Percentiles rank a stretch among this genome's conserved stretches.
These are phyloP conservation scores for Monosporascus sp. DNA, from an alignment of 2,329 filamentous ascomycete species.

Conservation along the genomic window DNA sequence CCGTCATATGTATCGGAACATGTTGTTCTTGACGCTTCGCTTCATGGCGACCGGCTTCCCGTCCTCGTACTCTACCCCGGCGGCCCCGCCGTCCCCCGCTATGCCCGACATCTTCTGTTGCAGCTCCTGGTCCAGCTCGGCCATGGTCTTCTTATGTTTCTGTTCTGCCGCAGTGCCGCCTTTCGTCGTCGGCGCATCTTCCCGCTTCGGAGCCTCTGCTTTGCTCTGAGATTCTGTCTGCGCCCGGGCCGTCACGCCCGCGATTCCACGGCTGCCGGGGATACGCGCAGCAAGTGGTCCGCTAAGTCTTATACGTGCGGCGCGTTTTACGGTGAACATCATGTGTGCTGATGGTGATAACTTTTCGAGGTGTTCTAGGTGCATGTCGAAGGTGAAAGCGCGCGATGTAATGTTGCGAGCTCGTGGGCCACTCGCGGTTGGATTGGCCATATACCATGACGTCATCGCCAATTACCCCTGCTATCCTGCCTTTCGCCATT, in stretches of 20 bases:
- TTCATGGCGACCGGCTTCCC: constrained; percentile 70
- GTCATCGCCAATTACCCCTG: too few species aligned
- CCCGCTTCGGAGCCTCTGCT: not conserved
- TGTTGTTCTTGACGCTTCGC: constrained; percentile 67
- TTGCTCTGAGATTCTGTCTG: not conserved
- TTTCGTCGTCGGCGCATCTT: not conserved
- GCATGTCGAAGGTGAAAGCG: not conserved
- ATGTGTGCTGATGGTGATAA: not conserved
- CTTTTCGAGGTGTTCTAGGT: not conserved
- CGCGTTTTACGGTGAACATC: not conserved
- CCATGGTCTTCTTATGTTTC: constrained; percentile 45
- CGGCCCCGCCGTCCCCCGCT: constrained; percentile 63
- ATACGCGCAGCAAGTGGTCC: not conserved
- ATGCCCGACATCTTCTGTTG: constrained; percentile 59
- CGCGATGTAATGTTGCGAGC: too few species aligned
- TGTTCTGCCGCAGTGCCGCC: not conserved
- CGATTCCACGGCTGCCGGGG: not conserved
- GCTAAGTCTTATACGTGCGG: not conserved
- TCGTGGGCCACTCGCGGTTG: too few species aligned
- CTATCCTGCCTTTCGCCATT: too few species aligned
- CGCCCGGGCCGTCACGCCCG: not conserved
- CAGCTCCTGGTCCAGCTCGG: constrained; percentile 63
- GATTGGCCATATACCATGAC: too few species aligned
- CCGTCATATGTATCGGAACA: constrained; percentile 66
- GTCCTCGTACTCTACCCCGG: constrained; percentile 71